Base-by-base conservation (phyloP, 768 basidiomycete genomes). In the Leccinum fibrillosum region DNA sequence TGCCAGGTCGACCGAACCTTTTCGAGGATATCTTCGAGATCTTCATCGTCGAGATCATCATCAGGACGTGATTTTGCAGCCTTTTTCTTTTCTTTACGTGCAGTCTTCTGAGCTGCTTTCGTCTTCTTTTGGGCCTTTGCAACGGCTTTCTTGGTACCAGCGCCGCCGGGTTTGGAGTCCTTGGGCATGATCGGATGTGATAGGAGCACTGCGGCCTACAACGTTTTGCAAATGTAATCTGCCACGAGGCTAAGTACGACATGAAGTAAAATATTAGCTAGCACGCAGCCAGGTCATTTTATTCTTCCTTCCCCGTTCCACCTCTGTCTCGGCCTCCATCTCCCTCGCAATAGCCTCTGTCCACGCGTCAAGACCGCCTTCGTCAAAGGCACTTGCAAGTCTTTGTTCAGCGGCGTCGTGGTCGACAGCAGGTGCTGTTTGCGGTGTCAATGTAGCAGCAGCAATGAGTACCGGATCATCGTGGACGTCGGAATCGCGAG, bases 11-110 rank as follows among this genome's bases (percentile, higher is more conserved):
- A 53, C 48, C 53, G 64, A 61, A 91, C 91, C 80, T 84, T 83
- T 66, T 91, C 92, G 32, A 95, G 79, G 58, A 95, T 92, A 3
- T 79, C 82, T 66, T 96, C 91, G 5, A 96, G 78, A 77, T 95
- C 90, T 61, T 91, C 82, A 57, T 85, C 85, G 53, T 88, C 86
- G 28, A 83, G 82, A 42, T 84, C 85, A 5, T 77, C 80, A 73
- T 79, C 59, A 57, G 69, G 70, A 72, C 55, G 58, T 0, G 60
- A 62, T 35, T 83, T 80, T 1, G 65, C 56, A 37, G 76, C 77
- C 63, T 89, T 89, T 63, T 84, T 86, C 66, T 78, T 80, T 63
- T 86, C 84, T 61, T 89, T 91, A 8, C 80, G 77, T 52, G 89
- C 88, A 6, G 80, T 77, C 61, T 93, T 93, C 69, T 89, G 78